Evolutionary conservation across 495 filamentous ascomycete genomes (phyloP).

Genomic region (Penicillium dipodomyicola): DNA sequence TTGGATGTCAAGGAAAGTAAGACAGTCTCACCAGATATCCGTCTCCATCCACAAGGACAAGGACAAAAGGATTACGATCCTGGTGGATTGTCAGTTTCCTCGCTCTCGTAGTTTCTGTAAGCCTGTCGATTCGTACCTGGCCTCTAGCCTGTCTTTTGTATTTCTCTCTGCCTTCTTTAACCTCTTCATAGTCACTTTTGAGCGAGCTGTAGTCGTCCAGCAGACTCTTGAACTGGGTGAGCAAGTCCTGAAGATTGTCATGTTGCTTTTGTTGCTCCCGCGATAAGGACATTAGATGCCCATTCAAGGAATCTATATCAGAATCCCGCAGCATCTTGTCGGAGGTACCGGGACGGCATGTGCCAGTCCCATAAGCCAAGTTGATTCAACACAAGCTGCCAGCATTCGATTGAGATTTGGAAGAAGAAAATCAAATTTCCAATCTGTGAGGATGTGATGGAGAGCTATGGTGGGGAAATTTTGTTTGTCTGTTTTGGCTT

Average conservation of each 20-base stretch:
- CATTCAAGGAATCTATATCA: constrained; percentile 38
- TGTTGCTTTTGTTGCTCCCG: constrained; percentile 35
- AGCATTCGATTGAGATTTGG: constrained; percentile 17
- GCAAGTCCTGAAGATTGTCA: constrained; percentile 36
- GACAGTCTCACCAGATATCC: constrained; percentile 46
- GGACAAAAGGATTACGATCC: constrained; percentile 58
- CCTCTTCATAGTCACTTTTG: constrained; percentile 58
- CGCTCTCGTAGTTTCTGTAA: neutral
- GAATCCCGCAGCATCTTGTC: constrained; percentile 39
- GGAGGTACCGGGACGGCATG: constrained; percentile 21
- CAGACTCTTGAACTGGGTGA: constrained; percentile 41
- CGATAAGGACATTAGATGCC: constrained; percentile 27
- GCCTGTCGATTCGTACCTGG: constrained; percentile 32
- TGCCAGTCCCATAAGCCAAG: constrained; percentile 21
- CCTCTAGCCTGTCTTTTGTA: constrained; percentile 53
- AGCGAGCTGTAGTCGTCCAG: constrained; percentile 51
- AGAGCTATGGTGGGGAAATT: constrained; percentile 11
- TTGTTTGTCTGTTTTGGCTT: constrained; percentile 18
- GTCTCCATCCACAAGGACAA: constrained; percentile 62
- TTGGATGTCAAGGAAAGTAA: too few species aligned
- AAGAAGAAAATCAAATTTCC: neutral
- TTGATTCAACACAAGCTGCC: neutral
- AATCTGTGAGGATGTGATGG: neutral
- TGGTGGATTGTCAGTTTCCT: constrained; percentile 16
- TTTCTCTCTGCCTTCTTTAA: constrained; percentile 51